A percentile compares a stretch with the other conserved stretches of the same genome.
phyloP scores from a whole-genome alignment of 1,284 basidiomycete species.

The Schizophyllum commune region DNA sequence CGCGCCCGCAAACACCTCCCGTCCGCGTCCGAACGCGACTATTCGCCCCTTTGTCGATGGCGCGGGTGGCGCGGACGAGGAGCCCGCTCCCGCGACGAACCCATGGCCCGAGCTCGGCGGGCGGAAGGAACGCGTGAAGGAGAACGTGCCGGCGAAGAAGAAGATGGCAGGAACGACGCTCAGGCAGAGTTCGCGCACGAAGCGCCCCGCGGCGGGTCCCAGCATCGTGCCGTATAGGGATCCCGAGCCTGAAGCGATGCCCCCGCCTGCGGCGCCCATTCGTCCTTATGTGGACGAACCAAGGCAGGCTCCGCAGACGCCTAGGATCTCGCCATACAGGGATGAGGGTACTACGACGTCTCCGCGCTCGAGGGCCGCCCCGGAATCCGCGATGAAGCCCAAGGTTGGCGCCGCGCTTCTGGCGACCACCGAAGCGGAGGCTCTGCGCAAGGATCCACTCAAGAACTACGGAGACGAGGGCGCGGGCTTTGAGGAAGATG shows the following conservation, averaged over 20 bases:
- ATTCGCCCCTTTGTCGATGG: not conserved
- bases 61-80: not conserved
- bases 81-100: conserved; percentile 19
- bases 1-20: conserved; percentile 15
- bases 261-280: conserved; percentile 22
- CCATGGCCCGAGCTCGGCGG: conserved; percentile 66
- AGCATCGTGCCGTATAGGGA: conserved; percentile 45
- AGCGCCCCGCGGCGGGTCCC: conserved; percentile 39
- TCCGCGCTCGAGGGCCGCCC: conserved; percentile 15
- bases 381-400: conserved; percentile 56
- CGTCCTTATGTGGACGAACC: conserved; percentile 32
- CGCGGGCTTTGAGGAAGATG: conserved; percentile 11
- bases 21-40: conserved; percentile 14
- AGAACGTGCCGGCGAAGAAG: conserved; percentile 61
- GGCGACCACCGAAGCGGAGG: conserved; percentile 57
- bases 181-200: conserved; percentile 48
- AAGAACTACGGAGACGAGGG: conserved; percentile 53
- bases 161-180: conserved; percentile 60
- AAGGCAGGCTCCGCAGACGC: conserved; percentile 31
- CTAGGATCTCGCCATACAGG: conserved; percentile 58
- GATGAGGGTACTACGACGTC: conserved; percentile 40
- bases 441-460: conserved; percentile 65
- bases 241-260: conserved; percentile 32
- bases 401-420: conserved; percentile 33
- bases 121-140: conserved; percentile 66